A percentile compares a stretch with the other conserved stretches of the same genome.
These are phyloP conservation scores for Diaporthe longicolla DNA, from an alignment of 2,329 filamentous ascomycete genomes.

Conservation along the genomic window DNA sequence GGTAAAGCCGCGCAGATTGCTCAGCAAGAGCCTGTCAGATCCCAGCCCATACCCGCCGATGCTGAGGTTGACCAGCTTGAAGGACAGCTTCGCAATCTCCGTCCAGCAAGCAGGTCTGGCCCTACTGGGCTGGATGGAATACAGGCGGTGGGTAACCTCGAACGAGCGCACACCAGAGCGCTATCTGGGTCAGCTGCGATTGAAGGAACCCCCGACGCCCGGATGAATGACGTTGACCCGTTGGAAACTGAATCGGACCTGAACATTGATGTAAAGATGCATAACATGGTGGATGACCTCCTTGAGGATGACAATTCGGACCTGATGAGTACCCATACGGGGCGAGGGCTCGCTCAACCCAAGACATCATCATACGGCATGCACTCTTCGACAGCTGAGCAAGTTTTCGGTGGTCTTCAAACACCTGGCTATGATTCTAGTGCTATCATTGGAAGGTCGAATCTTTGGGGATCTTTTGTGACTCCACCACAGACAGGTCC, in stretches of 20 bases:
- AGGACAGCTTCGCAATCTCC: constrained; percentile 27
- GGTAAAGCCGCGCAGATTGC: constrained; percentile 19
- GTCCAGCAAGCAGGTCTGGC: background rate
- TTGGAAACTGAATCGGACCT: constrained; percentile 41
- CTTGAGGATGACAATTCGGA: constrained; percentile 47
- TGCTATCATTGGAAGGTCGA: constrained; percentile 12
- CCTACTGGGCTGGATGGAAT: background rate
- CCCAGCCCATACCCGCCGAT: background rate
- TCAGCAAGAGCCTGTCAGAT: background rate
- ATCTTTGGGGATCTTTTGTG: constrained; percentile 30
- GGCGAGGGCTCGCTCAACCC: constrained; percentile 47
- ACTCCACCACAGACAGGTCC: constrained; percentile 14
- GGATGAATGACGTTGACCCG: constrained; percentile 26
- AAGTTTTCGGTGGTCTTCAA: constrained; percentile 61
- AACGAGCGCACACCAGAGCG: background rate
- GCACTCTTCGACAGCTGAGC: constrained; percentile 66
- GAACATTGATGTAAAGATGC: constrained; percentile 40
- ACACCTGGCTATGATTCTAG: constrained; percentile 21
- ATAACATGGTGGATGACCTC: constrained; percentile 62
- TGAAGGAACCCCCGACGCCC: background rate
- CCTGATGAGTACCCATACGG: constrained; percentile 53
- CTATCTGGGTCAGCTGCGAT: constrained; percentile 5
- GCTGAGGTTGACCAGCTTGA: constrained; percentile 23
- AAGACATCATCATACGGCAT: constrained; percentile 68
- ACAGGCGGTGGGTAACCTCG: background rate